These are phyloP conservation scores for Wickerhamiella occidentalis DNA, from an alignment of 805 yeast genomes.

Conservation along the genomic window DNA sequence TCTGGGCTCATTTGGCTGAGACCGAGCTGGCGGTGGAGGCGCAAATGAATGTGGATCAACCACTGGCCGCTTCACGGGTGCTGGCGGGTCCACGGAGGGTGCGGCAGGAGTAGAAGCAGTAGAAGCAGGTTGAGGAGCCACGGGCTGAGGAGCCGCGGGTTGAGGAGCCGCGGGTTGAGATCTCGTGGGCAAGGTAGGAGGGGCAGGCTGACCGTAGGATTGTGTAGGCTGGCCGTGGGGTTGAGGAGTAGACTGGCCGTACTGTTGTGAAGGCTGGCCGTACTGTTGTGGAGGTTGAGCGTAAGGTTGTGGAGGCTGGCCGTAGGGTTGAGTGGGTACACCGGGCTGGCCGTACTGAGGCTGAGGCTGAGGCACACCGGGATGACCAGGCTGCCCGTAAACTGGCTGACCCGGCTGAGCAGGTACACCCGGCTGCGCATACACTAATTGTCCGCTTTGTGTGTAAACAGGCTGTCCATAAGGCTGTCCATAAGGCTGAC, in stretches of 20 bases:
- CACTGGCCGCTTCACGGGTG: slow-evolving; percentile 15
- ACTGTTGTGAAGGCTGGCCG: slow-evolving; percentile 11
- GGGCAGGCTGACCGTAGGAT: not conserved
- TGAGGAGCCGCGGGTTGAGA: not conserved
- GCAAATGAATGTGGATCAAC: slow-evolving; percentile 23
- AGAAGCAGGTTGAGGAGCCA: slow-evolving; percentile 10
- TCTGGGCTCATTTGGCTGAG: not conserved
- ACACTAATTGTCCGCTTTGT: slow-evolving; percentile 5
- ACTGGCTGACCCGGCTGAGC: slow-evolving; percentile 7
- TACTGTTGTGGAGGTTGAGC: not conserved
- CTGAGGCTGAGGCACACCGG: too few species aligned
- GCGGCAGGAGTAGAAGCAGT: slow-evolving; percentile 9
- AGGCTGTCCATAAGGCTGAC: slow-evolving; percentile 12
- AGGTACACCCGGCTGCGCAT: slow-evolving; percentile 11
- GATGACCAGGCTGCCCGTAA: slow-evolving; percentile 11
- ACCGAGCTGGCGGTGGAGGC: slow-evolving; percentile 18
- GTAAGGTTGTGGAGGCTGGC: slow-evolving; percentile 13
- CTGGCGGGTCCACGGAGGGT: not conserved
- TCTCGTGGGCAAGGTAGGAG: too few species aligned
- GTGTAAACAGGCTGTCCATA: slow-evolving; percentile 9
- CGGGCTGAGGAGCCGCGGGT: slow-evolving; percentile 2
- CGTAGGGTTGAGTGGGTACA: slow-evolving; percentile 7
- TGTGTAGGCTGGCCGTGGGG: not conserved
- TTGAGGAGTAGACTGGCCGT: slow-evolving; percentile 12
- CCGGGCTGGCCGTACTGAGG: slow-evolving; percentile 11